These are phyloP conservation scores for Plantago ovata DNA, from an alignment of 257 asterid species.

Conservation along the genomic window DNA sequence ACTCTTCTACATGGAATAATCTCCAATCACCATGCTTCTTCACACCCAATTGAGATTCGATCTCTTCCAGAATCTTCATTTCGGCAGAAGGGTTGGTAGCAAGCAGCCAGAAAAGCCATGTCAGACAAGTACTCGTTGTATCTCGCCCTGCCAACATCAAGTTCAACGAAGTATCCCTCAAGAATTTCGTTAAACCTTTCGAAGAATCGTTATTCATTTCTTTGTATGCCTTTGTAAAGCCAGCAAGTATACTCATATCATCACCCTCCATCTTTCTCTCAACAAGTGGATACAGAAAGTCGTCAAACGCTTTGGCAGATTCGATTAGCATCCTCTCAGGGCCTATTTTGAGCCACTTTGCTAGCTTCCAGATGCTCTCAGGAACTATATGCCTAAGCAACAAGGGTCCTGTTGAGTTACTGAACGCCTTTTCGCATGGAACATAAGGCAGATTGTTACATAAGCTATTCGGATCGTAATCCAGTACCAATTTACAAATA, in stretches of 20 bases:
- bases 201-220: neutral
- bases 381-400: constrained; percentile 34
- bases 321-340: constrained; percentile 24
- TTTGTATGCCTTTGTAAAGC: constrained; percentile 8
- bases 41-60: constrained; percentile 12
- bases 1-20: constrained; percentile 26
- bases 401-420: constrained; percentile 21
- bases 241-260: constrained; percentile 1
- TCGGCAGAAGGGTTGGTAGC: constrained; percentile 26
- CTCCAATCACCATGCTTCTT: constrained; percentile 17
- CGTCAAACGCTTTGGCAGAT: constrained; percentile 23
- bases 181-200: constrained; percentile 2
- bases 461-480: constrained; percentile 29
- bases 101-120: constrained; percentile 48
- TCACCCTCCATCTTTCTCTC: constrained; percentile 6
- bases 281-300: constrained; percentile 22
- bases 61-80: constrained; percentile 31
- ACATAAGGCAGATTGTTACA: constrained; percentile 26
- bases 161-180: constrained; percentile 32
- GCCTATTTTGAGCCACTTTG: constrained; percentile 21
- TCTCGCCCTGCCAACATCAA: constrained; percentile 46
- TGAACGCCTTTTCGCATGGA: constrained; percentile 38
- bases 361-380: constrained; percentile 35
- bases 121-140: constrained; percentile 37
- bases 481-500: constrained; percentile 24